Evolutionary conservation across 2,329 filamentous ascomycete genomes (phyloP).

Genomic region (Colletotrichum cordylinicola): DNA sequence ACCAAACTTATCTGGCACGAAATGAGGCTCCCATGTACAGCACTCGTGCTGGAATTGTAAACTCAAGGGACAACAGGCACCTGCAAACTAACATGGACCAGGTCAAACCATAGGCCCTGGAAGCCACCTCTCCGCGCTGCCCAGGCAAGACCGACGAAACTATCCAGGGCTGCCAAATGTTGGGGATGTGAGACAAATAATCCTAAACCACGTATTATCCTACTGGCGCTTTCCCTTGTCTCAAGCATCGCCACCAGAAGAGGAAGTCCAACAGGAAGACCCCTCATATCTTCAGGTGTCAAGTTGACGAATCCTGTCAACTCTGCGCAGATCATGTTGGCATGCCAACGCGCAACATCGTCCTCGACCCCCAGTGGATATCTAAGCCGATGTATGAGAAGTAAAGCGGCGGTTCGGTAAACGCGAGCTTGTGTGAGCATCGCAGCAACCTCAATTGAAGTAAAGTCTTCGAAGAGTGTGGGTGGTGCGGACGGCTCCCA

Average conservation of each 20-base stretch:
- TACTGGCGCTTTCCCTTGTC: neutral
- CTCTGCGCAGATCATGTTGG: neutral
- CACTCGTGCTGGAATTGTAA: neutral
- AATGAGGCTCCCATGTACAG: neutral
- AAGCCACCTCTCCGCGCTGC: neutral
- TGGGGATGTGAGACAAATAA: neutral
- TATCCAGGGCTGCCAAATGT: neutral
- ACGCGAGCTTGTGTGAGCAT: neutral
- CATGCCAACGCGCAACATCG: neutral
- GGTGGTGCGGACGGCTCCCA: neutral
- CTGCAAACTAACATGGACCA: neutral
- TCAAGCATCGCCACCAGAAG: neutral
- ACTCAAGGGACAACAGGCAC: neutral
- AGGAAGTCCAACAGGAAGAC: neutral
- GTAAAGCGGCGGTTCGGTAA: neutral
- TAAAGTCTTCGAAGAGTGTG: neutral
- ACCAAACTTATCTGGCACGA: neutral
- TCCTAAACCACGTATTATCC: neutral
- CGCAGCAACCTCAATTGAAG: neutral
- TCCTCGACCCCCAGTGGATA: neutral
- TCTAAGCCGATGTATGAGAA: neutral
- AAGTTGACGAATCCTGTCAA: neutral
- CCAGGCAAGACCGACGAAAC: neutral
- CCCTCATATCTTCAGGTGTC: neutral
- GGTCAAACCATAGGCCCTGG: neutral